Conservation (phyloP, 495 filamentous ascomycete species). For the Neurospora pannonica region DNA sequence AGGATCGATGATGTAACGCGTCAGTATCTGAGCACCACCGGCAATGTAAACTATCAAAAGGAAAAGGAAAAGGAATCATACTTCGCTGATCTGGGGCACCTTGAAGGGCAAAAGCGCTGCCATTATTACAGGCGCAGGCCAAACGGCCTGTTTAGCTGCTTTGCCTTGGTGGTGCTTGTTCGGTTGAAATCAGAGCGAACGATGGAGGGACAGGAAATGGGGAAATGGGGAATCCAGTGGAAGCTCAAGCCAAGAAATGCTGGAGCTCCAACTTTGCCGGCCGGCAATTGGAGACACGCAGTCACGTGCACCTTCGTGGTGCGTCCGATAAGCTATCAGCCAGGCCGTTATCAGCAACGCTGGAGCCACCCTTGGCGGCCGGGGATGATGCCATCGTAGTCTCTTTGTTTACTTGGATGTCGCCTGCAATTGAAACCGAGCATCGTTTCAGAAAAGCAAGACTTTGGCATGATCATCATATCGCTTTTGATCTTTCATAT, state of each 20-base stretch:
- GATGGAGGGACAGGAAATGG: not conserved
- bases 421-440: not conserved
- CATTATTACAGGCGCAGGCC: not conserved
- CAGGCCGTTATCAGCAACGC: not conserved
- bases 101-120: constrained; percentile 6
- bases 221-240: not conserved
- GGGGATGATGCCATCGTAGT: not conserved
- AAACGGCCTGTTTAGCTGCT: not conserved
- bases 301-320: not conserved
- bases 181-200: not conserved
- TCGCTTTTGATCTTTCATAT: not conserved
- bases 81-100: constrained; percentile 39
- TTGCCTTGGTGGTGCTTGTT: not conserved
- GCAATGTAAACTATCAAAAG: not conserved
- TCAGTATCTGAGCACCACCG: not conserved
- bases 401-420: not conserved
- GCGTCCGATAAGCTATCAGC: not conserved
- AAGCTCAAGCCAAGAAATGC: not conserved
- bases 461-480: not conserved
- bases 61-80: constrained; percentile 26
- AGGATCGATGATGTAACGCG: constrained; percentile 12
- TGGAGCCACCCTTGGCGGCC: not conserved
- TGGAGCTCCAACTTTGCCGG: not conserved
- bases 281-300: not conserved
- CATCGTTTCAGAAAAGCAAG: not conserved